These are phyloP conservation scores for Quercus berberidifolia DNA, from an alignment of 306 rosid genomes.

Conservation along the genomic window DNA sequence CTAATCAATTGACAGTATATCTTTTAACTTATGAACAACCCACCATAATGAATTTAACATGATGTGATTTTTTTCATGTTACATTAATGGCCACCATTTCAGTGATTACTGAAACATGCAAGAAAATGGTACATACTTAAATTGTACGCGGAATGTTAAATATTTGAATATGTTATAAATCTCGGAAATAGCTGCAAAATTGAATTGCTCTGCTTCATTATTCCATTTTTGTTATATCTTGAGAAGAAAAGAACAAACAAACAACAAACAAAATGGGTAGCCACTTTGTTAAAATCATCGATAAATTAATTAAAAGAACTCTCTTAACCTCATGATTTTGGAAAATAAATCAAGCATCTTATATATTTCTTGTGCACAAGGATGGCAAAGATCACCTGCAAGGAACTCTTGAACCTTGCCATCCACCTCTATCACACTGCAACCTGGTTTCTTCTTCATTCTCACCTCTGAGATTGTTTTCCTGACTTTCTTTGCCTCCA, in stretches of 20 bases:
- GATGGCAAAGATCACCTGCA: constrained; percentile 72
- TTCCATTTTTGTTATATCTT: neutral
- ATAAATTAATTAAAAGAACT: neutral
- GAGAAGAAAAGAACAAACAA: neutral
- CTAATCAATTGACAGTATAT: neutral
- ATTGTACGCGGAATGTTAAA: no score
- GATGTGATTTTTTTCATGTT: no score
- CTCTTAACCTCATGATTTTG: constrained; percentile 7
- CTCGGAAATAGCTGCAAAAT: neutral
- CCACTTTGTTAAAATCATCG: neutral
- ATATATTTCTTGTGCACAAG: constrained; percentile 54
- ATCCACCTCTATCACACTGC: constrained; percentile 74
- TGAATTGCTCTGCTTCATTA: neutral
- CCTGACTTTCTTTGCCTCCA: constrained; percentile 66
- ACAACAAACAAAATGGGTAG: neutral
- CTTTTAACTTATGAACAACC: neutral
- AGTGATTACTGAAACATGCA: neutral
- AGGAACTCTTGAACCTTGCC: constrained; percentile 71
- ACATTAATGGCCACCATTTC: no score
- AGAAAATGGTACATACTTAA: neutral
- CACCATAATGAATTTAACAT: neutral
- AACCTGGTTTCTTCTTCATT: constrained; percentile 73
- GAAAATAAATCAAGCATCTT: constrained; percentile 52
- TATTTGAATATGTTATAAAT: neutral
- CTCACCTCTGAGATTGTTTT: constrained; percentile 43